Percentiles rank a stretch among this genome's conserved stretches.
Evolutionary conservation across 2,329 filamentous ascomycete species (phyloP).

Genomic region (Stemphylium vesicarium): DNA sequence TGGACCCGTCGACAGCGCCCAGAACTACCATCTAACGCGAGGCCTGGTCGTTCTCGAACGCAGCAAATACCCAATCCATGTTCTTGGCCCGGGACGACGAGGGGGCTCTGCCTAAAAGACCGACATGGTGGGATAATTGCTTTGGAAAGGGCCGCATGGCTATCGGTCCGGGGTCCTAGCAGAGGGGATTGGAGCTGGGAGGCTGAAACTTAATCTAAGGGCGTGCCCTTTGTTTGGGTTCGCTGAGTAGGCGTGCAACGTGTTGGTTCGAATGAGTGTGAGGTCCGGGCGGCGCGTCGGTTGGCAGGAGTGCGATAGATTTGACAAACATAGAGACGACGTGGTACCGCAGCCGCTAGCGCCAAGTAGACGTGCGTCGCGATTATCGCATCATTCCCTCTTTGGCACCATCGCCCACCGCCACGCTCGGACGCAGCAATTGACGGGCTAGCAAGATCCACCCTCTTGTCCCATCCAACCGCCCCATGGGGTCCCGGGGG

Average conservation of each 20-base stretch:
- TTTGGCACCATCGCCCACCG: conserved; percentile 20
- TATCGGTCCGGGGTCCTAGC: conserved; percentile 14
- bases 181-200: conserved; percentile 5
- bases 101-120: conserved; percentile 20
- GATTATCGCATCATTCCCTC: conserved; percentile 10
- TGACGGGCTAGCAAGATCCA: conserved; percentile 36
- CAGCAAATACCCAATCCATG: conserved; percentile 38
- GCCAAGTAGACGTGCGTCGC: conserved; percentile 11
- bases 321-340: conserved; percentile 25
- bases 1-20: conserved; percentile 34
- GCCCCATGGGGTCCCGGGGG: conserved; percentile 43
- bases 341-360: conserved; percentile 34
- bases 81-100: conserved; percentile 41
- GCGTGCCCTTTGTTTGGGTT: conserved; percentile 6
- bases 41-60: conserved; percentile 43
- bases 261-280: conserved; percentile 1
- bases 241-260: not conserved
- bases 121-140: conserved; percentile 16
- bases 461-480: conserved; percentile 41
- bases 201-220: conserved; percentile 26
- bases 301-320: conserved; percentile 13
- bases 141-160: conserved; percentile 22
- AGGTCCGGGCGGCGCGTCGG: not conserved
- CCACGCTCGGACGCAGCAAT: conserved; percentile 36
- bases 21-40: conserved; percentile 30